Percentiles rank a stretch among this genome's conserved stretches.
Evolutionary conservation across 306 rosid genomes (phyloP).

Genomic region (Vigna radiata): DNA sequence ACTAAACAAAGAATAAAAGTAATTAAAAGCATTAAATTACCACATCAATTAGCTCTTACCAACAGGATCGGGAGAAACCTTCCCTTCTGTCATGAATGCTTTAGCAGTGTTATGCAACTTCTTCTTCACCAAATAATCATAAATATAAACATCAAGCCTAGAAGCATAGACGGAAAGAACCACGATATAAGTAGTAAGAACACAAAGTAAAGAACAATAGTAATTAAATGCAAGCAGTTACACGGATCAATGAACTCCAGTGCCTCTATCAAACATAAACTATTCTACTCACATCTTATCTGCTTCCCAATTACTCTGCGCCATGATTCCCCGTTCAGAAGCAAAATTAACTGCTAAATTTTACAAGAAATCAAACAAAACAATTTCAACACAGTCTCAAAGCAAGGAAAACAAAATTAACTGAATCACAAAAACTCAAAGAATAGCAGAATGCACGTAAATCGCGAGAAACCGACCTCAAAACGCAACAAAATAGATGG

Average conservation of each 20-base stretch:
- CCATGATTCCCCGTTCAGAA: slow-evolving; percentile 57
- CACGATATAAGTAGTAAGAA: neutral
- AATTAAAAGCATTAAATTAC: slow-evolving; percentile 1
- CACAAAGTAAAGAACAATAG: slow-evolving; percentile 2
- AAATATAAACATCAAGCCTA: slow-evolving; percentile 97
- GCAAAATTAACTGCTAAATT: slow-evolving; percentile 53
- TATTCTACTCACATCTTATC: slow-evolving; percentile 77
- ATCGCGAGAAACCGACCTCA: slow-evolving; percentile 52
- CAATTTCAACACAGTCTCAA: slow-evolving; percentile 15
- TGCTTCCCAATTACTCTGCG: slow-evolving; percentile 97
- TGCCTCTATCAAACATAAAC: slow-evolving; percentile 15
- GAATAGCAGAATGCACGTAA: slow-evolving; percentile 36
- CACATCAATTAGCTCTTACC: slow-evolving; percentile 59
- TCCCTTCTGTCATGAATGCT: slow-evolving; percentile 95
- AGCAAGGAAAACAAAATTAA: neutral
- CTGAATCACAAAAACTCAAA: neutral
- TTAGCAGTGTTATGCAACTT: slow-evolving; percentile 89
- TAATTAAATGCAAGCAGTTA: neutral
- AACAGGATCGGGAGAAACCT: slow-evolving; percentile 93
- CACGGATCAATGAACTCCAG: slow-evolving; percentile 20
- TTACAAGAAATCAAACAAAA: slow-evolving; percentile 4
- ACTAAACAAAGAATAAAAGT: neutral
- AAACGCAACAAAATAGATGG: slow-evolving; percentile 48
- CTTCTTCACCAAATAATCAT: slow-evolving; percentile 93
- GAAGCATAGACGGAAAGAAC: slow-evolving; percentile 29